Evolutionary conservation across 2,329 filamentous ascomycete species (phyloP), one percentile per base, ranked within the genome.

Genomic region (Claviceps cyperi): DNA sequence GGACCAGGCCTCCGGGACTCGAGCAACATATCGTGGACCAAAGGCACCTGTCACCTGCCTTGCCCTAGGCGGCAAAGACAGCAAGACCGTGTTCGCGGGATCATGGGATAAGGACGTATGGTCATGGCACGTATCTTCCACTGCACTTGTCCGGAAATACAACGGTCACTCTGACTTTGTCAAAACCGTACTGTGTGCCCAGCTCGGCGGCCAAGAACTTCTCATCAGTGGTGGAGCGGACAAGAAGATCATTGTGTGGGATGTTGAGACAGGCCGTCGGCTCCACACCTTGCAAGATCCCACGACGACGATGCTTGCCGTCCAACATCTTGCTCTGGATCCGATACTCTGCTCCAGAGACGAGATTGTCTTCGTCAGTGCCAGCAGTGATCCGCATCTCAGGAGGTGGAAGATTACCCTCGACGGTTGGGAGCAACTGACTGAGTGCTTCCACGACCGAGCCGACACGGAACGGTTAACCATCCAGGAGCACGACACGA

Each of bases 41-140:
- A 77, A 76, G 44, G 84, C 87, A 3, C 92, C 92, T 1, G 72
- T 95, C 9, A 91, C 87, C 9, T 86, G 84, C 56, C 67, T 94
- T 28, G 80, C 84, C 15, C 71, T 87, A 37, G 81, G 78, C 43
- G 76, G 80, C 14, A 64, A 70, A 4, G 69, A 69, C 24, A 73
- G 71, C 52, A 66, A 64, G 47, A 84, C 75, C 1, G 62, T 96
- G 11, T 96, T 88, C 64, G 88, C 88, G 22, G 91, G 90, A 36
- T 92, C 83, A 52, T 98, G 92, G 92, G 91, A 98, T 68, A 95
- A 94, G 69, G 76, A 80, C 19, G 77, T 97, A 51, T 95, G 89
- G 82, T 85, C 84, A 35, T 96, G 88, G 85, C 75, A 86, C 58
- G 69, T 83, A 35, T 69, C 74, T 17, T 78, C 78, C 3, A 72